Evolutionary conservation across 2,329 filamentous ascomycete genomes (phyloP).

Genomic region (Paraconiothyrium brasiliense): DNA sequence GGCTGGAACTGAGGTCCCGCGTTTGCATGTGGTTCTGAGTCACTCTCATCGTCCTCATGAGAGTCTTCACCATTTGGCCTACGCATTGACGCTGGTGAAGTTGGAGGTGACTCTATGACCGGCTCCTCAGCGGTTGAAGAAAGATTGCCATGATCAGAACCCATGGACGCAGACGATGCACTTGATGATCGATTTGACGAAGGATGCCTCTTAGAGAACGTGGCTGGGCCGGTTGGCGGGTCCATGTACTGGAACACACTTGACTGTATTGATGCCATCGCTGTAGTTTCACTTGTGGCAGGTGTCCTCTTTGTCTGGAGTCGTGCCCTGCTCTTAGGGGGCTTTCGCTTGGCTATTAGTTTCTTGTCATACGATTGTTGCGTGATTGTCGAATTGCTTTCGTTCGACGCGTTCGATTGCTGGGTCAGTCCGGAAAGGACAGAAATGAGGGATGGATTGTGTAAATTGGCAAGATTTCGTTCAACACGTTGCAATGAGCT

Average conservation of each 20-base stretch:
- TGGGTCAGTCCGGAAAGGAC: constrained; percentile 54
- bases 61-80: constrained; percentile 23
- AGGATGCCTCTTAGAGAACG: constrained; percentile 19
- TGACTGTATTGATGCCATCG: constrained; percentile 30
- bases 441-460: constrained; percentile 55
- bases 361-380: constrained; percentile 53
- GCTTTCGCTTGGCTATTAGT: constrained; percentile 34
- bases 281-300: constrained; percentile 19
- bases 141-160: constrained; percentile 27
- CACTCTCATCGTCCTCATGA: constrained; percentile 20
- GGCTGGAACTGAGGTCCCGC: constrained; percentile 39
- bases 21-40: constrained; percentile 44
- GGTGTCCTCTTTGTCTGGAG: constrained; percentile 22
- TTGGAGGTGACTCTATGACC: constrained; percentile 36
- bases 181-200: constrained; percentile 29
- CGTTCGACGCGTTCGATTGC: constrained; percentile 53
- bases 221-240: constrained; percentile 23
- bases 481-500: constrained; percentile 45
- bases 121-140: constrained; percentile 39
- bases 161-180: constrained; percentile 30
- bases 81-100: constrained; percentile 40
- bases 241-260: constrained; percentile 44
- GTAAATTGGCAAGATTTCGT: constrained; percentile 37
- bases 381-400: constrained; percentile 58
- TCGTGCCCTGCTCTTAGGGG: constrained; percentile 28